phyloP scores from a whole-genome alignment of 2,329 filamentous ascomycete genomes.

The Neospermospora avenae region DNA sequence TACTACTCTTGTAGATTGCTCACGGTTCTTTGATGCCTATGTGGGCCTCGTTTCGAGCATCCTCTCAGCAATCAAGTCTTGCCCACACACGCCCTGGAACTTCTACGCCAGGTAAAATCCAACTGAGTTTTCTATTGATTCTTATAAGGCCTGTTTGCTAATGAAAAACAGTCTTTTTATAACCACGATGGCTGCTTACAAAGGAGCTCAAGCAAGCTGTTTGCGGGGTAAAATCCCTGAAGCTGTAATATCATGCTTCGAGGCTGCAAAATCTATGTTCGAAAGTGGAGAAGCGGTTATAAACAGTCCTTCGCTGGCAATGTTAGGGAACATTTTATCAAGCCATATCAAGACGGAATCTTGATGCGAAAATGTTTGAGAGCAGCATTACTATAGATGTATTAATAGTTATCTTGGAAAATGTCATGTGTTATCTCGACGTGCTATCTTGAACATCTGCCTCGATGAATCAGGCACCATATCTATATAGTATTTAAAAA shows the following conservation, averaged over 20 bases:
- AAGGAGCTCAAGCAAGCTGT: neutral
- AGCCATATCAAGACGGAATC: neutral
- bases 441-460: too few species aligned
- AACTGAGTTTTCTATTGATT: neutral
- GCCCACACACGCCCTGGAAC: neutral
- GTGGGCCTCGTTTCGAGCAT: neutral
- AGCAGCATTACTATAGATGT: too few species aligned
- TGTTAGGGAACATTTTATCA: neutral
- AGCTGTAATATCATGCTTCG: neutral
- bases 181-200: neutral
- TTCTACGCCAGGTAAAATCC: neutral
- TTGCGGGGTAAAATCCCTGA: neutral
- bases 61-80: neutral
- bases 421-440: too few species aligned
- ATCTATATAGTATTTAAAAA: too few species aligned
- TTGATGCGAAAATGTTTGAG: neutral
- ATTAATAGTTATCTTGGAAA: too few species aligned
- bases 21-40: constrained; percentile 17
- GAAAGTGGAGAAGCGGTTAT: neutral
- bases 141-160: neutral
- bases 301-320: constrained; percentile 4
- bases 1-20: constrained; percentile 4
- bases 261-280: neutral
- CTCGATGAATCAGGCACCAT: too few species aligned
- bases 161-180: neutral